A percentile compares a stretch with the other conserved stretches of the same genome.
phyloP scores from a whole-genome alignment of 208 protist genomes.

The Leishmania martiniquensis region DNA sequence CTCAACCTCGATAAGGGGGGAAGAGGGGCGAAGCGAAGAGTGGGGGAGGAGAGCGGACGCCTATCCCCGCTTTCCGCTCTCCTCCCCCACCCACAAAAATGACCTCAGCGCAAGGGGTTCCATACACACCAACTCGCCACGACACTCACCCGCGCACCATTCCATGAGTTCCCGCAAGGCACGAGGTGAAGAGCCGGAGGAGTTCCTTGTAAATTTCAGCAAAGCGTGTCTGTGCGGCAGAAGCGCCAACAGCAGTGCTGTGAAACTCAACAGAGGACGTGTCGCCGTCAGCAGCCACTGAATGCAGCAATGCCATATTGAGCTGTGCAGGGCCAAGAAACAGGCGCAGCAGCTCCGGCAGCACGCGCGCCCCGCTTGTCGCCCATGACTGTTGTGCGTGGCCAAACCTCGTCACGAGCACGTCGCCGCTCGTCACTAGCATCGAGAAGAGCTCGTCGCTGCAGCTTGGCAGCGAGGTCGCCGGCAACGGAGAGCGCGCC shows the following conservation, averaged over 20 bases:
- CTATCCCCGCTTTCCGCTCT: too few species aligned
- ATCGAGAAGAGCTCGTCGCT: constrained; percentile 5
- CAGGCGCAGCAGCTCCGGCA: constrained; percentile 25
- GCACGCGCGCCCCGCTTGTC: constrained; percentile 1
- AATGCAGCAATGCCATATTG: constrained; percentile 1
- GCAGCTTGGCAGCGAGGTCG: not conserved
- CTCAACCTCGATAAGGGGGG: too few species aligned
- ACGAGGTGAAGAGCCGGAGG: constrained; percentile 6
- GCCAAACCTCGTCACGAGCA: constrained; percentile 16
- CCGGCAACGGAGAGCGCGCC: not conserved
- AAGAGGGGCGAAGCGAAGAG: not conserved
- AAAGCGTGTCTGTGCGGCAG: not conserved
- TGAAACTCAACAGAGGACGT: not conserved
- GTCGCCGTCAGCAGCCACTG: not conserved
- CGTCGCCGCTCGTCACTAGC: constrained; percentile 23
- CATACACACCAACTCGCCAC: not conserved
- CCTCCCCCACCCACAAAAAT: not conserved
- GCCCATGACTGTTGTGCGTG: constrained; percentile 16
- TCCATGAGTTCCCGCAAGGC: not conserved
- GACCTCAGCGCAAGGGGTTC: not conserved
- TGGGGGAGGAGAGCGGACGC: not conserved
- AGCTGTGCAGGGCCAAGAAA: constrained; percentile 10
- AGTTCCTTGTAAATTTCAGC: constrained; percentile 6
- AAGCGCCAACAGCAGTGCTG: not conserved
- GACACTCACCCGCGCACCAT: not conserved